Conservation (phyloP, 805 yeast species). For the Ogataea zsoltii region DNA sequence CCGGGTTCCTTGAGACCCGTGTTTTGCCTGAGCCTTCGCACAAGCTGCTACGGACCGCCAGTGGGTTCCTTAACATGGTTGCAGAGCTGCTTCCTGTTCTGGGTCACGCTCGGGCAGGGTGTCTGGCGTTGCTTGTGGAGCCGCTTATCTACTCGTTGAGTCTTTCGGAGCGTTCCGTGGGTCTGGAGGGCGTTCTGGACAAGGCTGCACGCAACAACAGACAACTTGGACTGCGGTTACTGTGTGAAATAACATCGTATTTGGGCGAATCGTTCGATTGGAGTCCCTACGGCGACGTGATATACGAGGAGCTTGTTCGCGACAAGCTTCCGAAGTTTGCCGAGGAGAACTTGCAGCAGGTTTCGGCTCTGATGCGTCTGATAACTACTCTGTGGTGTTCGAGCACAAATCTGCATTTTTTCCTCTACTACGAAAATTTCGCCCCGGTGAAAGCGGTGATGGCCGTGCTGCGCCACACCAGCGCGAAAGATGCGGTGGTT, state of each 20-base stretch:
- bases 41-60: conserved; percentile 46
- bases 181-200: conserved; percentile 25
- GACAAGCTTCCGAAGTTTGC: conserved; percentile 73
- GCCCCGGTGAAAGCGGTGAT: conserved; percentile 58
- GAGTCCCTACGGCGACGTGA: conserved; percentile 48
- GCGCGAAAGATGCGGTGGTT: conserved; percentile 69
- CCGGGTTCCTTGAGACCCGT: conserved; percentile 32
- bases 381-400: conserved; percentile 59
- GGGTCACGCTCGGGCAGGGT: conserved; percentile 54
- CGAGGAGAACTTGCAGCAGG: conserved; percentile 76
- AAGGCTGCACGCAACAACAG: conserved; percentile 62
- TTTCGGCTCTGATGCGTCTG: conserved; percentile 72
- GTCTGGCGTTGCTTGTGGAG: conserved; percentile 49
- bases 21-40: conserved; percentile 28
- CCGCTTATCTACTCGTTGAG: conserved; percentile 60
- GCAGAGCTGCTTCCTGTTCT: conserved; percentile 56
- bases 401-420: conserved; percentile 43
- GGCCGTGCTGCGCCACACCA: conserved; percentile 49
- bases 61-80: conserved; percentile 67
- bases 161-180: conserved; percentile 44
- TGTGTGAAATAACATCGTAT: conserved; percentile 54
- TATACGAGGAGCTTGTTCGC: conserved; percentile 54
- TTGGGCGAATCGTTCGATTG: conserved; percentile 57
- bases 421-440: conserved; percentile 56
- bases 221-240: conserved; percentile 64